Percentiles rank a stretch among this genome's conserved stretches.
These are phyloP conservation scores for Cicer arietinum DNA, from an alignment of 306 rosid species.

Conservation along the genomic window DNA sequence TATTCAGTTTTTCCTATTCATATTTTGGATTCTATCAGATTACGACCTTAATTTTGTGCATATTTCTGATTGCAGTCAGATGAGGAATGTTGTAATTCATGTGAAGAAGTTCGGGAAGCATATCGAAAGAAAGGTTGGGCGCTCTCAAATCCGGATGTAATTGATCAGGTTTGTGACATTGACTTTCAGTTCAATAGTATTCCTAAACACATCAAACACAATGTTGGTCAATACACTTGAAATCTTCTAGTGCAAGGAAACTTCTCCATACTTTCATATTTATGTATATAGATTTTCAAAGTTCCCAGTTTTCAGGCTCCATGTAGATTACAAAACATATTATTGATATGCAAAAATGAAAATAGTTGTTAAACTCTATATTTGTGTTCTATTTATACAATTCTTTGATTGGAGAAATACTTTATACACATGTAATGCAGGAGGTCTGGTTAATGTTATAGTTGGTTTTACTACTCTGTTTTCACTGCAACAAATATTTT, in stretches of 20 bases:
- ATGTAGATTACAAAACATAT: too few relatives aligned
- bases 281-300: background rate
- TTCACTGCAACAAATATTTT: slow-evolving; percentile 13
- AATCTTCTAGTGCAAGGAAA: slow-evolving; percentile 1
- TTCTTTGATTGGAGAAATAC: slow-evolving; percentile 25
- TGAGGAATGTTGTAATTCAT: slow-evolving; percentile 88
- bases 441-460: slow-evolving; percentile 17
- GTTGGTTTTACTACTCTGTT: slow-evolving; percentile 25
- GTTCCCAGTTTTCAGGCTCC: background rate
- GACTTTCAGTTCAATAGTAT: slow-evolving; percentile 33
- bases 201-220: background rate
- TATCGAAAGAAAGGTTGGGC: slow-evolving; percentile 97
- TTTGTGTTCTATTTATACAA: too few relatives aligned
- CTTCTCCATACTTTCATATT: slow-evolving; percentile 15
- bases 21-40: too few relatives aligned
- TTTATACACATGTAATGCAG: slow-evolving; percentile 1
- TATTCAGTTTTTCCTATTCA: too few relatives aligned
- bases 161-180: slow-evolving; percentile 81
- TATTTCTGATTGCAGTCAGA: slow-evolving; percentile 61
- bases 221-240: slow-evolving; percentile 8
- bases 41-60: background rate
- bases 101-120: slow-evolving; percentile 99
- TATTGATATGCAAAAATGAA: too few relatives aligned
- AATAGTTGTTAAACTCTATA: too few relatives aligned
- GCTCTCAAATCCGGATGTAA: slow-evolving; percentile 84